These are phyloP conservation scores for Aspergillus alliaceus DNA, from an alignment of 2,329 filamentous ascomycete species.

Conservation along the genomic window DNA sequence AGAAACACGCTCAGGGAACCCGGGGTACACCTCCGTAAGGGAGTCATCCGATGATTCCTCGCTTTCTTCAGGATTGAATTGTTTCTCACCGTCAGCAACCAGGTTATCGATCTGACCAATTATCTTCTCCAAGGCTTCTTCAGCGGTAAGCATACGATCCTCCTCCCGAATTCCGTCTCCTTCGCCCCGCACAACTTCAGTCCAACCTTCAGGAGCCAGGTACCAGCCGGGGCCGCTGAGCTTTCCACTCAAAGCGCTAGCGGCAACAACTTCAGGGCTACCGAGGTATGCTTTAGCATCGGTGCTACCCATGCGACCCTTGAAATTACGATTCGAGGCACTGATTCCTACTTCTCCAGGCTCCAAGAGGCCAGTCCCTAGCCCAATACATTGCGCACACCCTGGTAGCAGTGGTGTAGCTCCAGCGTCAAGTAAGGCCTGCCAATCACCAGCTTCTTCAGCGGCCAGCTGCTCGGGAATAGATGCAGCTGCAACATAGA, in stretches of 20 bases:
- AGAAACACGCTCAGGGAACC: slow-evolving; percentile 78
- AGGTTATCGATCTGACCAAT: slow-evolving; percentile 67
- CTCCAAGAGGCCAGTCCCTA: slow-evolving; percentile 77
- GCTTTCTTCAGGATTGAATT: slow-evolving; percentile 30
- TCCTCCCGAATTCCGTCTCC: slow-evolving; percentile 66
- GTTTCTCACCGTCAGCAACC: slow-evolving; percentile 56
- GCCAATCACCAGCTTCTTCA: slow-evolving; percentile 83
- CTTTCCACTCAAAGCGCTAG: slow-evolving; percentile 68
- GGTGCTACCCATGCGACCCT: slow-evolving; percentile 81
- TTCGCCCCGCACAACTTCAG: slow-evolving; percentile 62
- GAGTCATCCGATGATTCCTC: slow-evolving; percentile 20
- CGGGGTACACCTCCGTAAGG: slow-evolving; percentile 71
- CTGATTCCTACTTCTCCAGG: slow-evolving; percentile 83
- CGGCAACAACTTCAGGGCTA: slow-evolving; percentile 88
- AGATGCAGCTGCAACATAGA: slow-evolving; percentile 90
- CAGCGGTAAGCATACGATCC: slow-evolving; percentile 65
- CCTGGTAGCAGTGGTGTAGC: slow-evolving; percentile 68
- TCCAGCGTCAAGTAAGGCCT: slow-evolving; percentile 76
- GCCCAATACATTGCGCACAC: slow-evolving; percentile 84
- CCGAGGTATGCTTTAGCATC: slow-evolving; percentile 82
- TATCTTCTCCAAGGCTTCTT: slow-evolving; percentile 70
- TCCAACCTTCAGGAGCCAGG: slow-evolving; percentile 68
- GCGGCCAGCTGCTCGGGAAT: slow-evolving; percentile 72
- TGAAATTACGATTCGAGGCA: slow-evolving; percentile 86
- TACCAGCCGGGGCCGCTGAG: slow-evolving; percentile 73